Percentiles rank a stretch among this genome's conserved stretches.
phyloP scores from a whole-genome alignment of 768 basidiomycete species.

The Xerocomus spinulosus region DNA sequence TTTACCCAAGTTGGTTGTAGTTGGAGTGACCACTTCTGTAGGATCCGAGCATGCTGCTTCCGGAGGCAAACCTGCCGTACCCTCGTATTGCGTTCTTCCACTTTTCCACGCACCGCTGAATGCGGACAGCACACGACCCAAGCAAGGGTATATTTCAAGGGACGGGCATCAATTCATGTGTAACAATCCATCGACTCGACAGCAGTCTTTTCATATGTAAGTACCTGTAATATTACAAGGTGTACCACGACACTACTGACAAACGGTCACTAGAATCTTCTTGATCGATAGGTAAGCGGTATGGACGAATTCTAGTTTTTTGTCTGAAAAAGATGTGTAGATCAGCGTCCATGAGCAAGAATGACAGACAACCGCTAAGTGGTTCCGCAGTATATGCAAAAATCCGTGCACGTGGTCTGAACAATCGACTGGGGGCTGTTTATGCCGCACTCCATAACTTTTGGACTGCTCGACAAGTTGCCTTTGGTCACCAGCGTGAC shows the following conservation, averaged over 20 bases:
- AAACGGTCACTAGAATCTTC: constrained; percentile 9
- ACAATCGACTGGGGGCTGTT: constrained; percentile 57
- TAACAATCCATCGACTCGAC: constrained; percentile 44
- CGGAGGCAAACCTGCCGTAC: constrained; percentile 34
- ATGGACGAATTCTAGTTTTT: neutral
- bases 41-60: constrained; percentile 47
- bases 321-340: constrained; percentile 22
- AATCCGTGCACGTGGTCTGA: constrained; percentile 27
- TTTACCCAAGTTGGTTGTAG: neutral
- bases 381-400: constrained; percentile 32
- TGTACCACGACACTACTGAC: neutral
- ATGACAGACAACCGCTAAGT: constrained; percentile 39
- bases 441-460: constrained; percentile 49
- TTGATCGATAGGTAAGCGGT: constrained; percentile 17
- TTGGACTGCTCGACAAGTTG: constrained; percentile 47
- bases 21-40: constrained; percentile 14
- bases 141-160: constrained; percentile 44
- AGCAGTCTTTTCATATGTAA: constrained; percentile 57
- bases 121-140: constrained; percentile 17
- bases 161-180: constrained; percentile 57
- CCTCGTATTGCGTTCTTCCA: constrained; percentile 52
- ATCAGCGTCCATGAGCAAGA: constrained; percentile 45
- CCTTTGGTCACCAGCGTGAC: constrained; percentile 37
- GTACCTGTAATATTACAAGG: constrained; percentile 20
- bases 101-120: constrained; percentile 44